A percentile compares a stretch with the other conserved stretches of the same genome.
These are phyloP conservation scores for Colletotrichum sp. DNA, from an alignment of 2,329 filamentous ascomycete species.

Conservation along the genomic window DNA sequence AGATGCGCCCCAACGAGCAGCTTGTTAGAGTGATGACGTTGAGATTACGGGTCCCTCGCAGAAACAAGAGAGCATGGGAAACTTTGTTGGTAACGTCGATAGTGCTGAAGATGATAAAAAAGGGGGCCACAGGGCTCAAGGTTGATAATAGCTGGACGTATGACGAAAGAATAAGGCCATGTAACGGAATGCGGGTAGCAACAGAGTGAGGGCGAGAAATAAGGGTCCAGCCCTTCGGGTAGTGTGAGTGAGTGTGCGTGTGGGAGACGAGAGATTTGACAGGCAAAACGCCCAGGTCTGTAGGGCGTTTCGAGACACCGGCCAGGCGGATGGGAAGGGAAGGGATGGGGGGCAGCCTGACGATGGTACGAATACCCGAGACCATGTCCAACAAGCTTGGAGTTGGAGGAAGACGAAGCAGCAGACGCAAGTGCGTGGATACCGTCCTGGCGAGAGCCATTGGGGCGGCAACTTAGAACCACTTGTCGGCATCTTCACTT, in stretches of 20 bases:
- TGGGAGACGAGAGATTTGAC: neutral
- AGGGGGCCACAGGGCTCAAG: conserved; percentile 4
- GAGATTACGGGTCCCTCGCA: neutral
- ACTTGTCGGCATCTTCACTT: neutral
- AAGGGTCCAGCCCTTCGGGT: neutral
- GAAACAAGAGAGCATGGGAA: neutral
- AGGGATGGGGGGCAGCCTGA: neutral
- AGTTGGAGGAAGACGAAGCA: neutral
- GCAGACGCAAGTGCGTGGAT: neutral
- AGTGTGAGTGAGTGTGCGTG: neutral
- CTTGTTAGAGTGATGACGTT: conserved; percentile 4
- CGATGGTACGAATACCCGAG: neutral
- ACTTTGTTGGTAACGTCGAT: neutral
- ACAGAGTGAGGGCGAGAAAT: neutral
- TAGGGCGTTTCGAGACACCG: neutral
- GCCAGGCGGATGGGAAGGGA: neutral
- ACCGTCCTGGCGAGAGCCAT: neutral
- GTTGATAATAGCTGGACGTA: neutral
- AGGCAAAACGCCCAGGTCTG: neutral
- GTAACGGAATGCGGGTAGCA: neutral
- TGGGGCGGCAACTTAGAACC: neutral
- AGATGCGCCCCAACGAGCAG: neutral
- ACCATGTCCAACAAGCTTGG: neutral
- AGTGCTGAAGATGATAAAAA: neutral
- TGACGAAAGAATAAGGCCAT: conserved; percentile 11